Base-by-base conservation (phyloP, 1,139 yeast genomes). In the Blastobotrys raffinosifermentans region DNA sequence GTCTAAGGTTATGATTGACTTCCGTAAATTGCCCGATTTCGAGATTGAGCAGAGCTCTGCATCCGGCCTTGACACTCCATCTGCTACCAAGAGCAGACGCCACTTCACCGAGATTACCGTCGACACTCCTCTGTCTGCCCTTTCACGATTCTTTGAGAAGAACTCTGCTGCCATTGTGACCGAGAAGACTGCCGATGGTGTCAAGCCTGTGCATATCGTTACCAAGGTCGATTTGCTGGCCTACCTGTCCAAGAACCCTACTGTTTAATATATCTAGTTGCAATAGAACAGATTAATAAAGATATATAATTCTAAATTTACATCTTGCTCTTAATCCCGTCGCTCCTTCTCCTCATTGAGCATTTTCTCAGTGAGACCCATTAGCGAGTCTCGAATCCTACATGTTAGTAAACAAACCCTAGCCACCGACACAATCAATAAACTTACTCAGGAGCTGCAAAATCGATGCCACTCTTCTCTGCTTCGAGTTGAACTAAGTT, bases 161-260 rank as follows among this genome's bases (percentile, higher is more conserved):
- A 80, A 84, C 64, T 83, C 94, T 9, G 80, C 85, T 52, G 94
- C 94, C 25, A 76, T 85, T 53, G 83, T 85, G 45, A 84, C 94
- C 36, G 91, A 81, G 55, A 53, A 57, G 19, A 48, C 53, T 11
- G 56, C 49, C 21, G 54, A 54, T 14, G 49, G 48, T 15, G 70
- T 75, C 57, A 80, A 73, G 57, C 94, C 94, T 35, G 73, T 82
- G 34, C 93, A 85, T 60, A 80, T 85, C 44, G 94, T 84, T 43
- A 84, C 94, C 48, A 85, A 85, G 69, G 93, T 85, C 53, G 94
- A 85, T 61, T 70, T 85, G 60, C 70, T 85, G 53, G 75, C 84
- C 32, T 84, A 72, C 63, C 70, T 77, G 56, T 70, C 78, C 21
- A 58, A 55, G 45, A 49, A 50, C 20, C 21, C 38, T 10, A 5